phyloP scores from a whole-genome alignment of 192 early-diverging fungal genomes.

The Podochytrium sp. region DNA sequence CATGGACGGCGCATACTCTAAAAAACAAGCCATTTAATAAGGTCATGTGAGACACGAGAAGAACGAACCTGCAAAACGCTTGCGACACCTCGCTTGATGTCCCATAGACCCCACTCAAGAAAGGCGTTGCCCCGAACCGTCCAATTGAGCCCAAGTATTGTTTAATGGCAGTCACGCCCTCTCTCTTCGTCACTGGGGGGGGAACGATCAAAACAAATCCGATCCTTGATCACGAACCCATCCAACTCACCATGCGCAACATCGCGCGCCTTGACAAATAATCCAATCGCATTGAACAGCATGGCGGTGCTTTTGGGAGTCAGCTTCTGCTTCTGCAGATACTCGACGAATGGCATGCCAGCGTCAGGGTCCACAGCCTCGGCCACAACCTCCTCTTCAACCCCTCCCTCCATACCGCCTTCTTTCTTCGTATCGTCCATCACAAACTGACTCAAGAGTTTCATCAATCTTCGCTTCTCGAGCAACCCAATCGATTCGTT shows the following conservation, averaged over 20 bases:
- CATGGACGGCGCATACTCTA: conserved; percentile 86
- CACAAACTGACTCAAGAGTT: conserved; percentile 65
- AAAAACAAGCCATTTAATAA: not conserved
- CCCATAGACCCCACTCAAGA: conserved; percentile 84
- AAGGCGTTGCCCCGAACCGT: conserved; percentile 81
- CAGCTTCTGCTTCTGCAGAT: conserved; percentile 26
- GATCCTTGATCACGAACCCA: not conserved
- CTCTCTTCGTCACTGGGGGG: conserved; percentile 47
- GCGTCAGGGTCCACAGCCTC: conserved; percentile 9
- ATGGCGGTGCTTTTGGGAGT: conserved; percentile 14
- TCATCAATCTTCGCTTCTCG: conserved; percentile 92
- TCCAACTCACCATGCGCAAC: not conserved
- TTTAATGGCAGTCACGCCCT: conserved; percentile 72
- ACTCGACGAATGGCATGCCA: conserved; percentile 15
- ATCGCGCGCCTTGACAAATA: conserved; percentile 18
- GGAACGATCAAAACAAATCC: not conserved
- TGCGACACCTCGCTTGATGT: conserved; percentile 88
- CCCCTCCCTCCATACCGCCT: not conserved
- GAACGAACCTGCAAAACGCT: conserved; percentile 75
- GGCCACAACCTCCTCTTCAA: not conserved
- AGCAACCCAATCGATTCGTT: conserved; percentile 72
- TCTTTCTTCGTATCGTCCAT: not conserved
- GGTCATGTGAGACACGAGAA: not conserved
- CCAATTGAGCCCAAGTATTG: conserved; percentile 79
- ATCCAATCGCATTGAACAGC: conserved; percentile 42